Evolutionary conservation across 2,329 filamentous ascomycete genomes (phyloP), one percentile per base, ranked within the genome.

Genomic region (Penicillium sp.): DNA sequence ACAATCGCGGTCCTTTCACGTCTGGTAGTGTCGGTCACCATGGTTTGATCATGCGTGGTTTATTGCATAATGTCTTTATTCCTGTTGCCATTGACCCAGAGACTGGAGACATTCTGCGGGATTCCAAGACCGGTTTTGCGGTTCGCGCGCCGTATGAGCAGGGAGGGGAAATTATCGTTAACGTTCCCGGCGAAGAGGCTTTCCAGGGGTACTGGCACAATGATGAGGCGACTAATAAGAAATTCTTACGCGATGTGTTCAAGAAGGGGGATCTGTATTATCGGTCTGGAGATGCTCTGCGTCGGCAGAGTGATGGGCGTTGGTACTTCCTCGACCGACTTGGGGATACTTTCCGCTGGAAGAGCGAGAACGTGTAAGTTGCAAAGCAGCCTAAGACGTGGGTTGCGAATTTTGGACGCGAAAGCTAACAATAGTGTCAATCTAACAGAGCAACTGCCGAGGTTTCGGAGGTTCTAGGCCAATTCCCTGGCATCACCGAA

Each of bases 301-400:
- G 84, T 3, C 78, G 83, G 21, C 83, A 87, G 60, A 61, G 62
- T 2, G 86, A 91, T 51, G 87, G 87, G 0, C 77, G 85, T 10
- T 87, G 85, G 83, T 90, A 81, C 73, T 91, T 91, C 71, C 72
- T 87, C 38, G 88, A 91, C 62, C 77, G 86, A 5, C 79, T 90
- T 1, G 88, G 88, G 2, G 88, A 91, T 70, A 91, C 88, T 0
- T 91, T 87, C 73, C 81, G 88, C 33, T 90, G 88, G 88, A 90
- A 90, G 71, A 83, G 83, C 51, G 85, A 88, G 72, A 88, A 88
- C 63, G 84, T 88, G 40, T 85, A 69, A 58, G 68, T 65, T n/a
- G 1, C 9, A 5, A 11, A 10, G 2, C 34, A 0, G 13, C 5
- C 34, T 16, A 8, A 21, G 4, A 38, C 13, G 2, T 9, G 3